Percentiles rank a stretch among this genome's conserved stretches.
Conservation (phyloP, 192 early-diverging fungal species). For the Backusella psychrophila region DNA sequence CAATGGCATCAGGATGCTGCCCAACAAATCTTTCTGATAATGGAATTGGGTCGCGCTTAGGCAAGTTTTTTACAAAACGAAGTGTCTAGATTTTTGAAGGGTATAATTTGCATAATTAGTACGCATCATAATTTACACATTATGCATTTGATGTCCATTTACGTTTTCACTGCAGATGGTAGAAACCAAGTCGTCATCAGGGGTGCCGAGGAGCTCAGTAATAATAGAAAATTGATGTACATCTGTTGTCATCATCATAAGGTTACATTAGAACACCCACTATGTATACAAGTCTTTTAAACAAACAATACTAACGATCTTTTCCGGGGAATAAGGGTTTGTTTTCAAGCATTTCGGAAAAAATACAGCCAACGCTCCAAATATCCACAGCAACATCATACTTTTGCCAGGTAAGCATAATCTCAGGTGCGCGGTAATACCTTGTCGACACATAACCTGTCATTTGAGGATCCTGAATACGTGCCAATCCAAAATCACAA, state of each 20-base stretch:
- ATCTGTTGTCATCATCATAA: slow-evolving; percentile 42
- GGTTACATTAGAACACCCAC: not conserved
- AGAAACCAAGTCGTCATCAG: slow-evolving; percentile 87
- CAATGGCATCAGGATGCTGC: slow-evolving; percentile 75
- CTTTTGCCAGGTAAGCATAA: slow-evolving; percentile 97
- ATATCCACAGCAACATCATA: slow-evolving; percentile 97
- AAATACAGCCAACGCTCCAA: slow-evolving; percentile 94
- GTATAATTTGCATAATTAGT: not conserved
- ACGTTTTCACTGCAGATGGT: slow-evolving; percentile 93
- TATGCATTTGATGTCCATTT: slow-evolving; percentile 12
- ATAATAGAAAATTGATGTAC: slow-evolving; percentile 97
- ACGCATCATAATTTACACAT: not conserved
- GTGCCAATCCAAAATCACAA: slow-evolving; percentile 96
- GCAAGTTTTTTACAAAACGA: slow-evolving; percentile 87
- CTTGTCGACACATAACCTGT: slow-evolving; percentile 97
- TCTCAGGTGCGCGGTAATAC: slow-evolving; percentile 97
- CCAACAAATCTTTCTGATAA: slow-evolving; percentile 80
- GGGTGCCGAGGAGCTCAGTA: slow-evolving; percentile 88
- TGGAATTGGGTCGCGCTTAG: slow-evolving; percentile 74
- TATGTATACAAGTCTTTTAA: no score
- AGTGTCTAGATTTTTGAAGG: slow-evolving; percentile 57
- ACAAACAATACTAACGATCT: slow-evolving; percentile 64
- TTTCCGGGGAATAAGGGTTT: slow-evolving; percentile 94
- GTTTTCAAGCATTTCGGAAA: slow-evolving; percentile 96
- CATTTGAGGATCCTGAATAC: slow-evolving; percentile 94